phyloP scores from a whole-genome alignment of 306 rosid genomes.

The Malus sieversii region DNA sequence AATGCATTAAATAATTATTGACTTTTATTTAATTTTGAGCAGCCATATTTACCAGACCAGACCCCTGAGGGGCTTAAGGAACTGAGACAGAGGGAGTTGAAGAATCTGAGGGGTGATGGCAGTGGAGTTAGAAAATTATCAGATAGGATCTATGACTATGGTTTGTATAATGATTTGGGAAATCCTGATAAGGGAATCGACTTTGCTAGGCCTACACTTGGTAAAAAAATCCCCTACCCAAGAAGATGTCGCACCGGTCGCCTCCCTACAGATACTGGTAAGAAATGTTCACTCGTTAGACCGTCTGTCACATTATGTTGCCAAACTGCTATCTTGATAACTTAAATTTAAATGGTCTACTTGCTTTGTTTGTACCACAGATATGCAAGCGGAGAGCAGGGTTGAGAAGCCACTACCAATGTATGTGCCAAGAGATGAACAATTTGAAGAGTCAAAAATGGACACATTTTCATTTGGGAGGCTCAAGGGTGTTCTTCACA shows the following conservation, averaged over 20 bases:
- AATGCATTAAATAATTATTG: background rate
- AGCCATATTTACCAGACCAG: slow-evolving; percentile 78
- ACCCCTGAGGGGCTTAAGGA: slow-evolving; percentile 72
- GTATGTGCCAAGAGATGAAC: slow-evolving; percentile 94
- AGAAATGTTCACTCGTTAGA: background rate
- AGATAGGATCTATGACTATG: slow-evolving; percentile 71
- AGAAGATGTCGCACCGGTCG: slow-evolving; percentile 98
- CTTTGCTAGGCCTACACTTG: slow-evolving; percentile 58
- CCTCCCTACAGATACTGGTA: slow-evolving; percentile 56
- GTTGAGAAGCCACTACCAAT: slow-evolving; percentile 84
- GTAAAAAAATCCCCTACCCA: slow-evolving; percentile 56
- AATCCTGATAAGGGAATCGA: slow-evolving; percentile 75
- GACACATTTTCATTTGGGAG: slow-evolving; percentile 62
- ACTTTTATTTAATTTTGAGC: slow-evolving; percentile 14
- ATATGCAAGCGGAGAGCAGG: slow-evolving; percentile 62
- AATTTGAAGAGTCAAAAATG: slow-evolving; percentile 76
- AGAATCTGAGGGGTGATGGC: slow-evolving; percentile 60
- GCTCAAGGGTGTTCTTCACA: slow-evolving; percentile 74
- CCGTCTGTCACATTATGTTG: background rate
- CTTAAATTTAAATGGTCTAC: background rate
- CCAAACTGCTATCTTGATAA: too few relatives aligned
- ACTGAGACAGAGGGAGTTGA: slow-evolving; percentile 69
- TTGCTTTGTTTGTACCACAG: slow-evolving; percentile 19
- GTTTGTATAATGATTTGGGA: slow-evolving; percentile 80
- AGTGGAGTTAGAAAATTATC: slow-evolving; percentile 61